Percentiles rank a stretch among this genome's conserved stretches.
These are phyloP conservation scores for Fraxinus platypoda DNA, from an alignment of 305 asterid genomes.

Conservation along the genomic window DNA sequence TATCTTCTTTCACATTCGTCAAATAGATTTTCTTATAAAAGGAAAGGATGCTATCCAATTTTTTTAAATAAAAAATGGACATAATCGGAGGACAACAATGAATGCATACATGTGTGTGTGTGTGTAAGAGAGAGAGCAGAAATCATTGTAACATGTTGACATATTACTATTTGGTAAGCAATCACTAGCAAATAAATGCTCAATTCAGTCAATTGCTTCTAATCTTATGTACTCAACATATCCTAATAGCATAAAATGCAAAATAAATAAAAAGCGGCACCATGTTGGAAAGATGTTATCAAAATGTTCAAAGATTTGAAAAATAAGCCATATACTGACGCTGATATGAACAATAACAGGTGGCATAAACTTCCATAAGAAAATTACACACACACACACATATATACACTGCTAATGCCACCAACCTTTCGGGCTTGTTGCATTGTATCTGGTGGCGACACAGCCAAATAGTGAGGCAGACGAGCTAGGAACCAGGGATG, in stretches of 20 bases:
- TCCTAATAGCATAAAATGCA: background rate
- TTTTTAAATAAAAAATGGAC: background rate
- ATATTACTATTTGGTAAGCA: background rate
- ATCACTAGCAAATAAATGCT: background rate
- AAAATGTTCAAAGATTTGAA: background rate
- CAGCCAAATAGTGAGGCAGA: slow-evolving; percentile 81
- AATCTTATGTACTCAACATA: background rate
- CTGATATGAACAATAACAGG: background rate
- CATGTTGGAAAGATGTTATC: background rate
- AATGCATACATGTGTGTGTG: background rate
- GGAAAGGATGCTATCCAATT: background rate
- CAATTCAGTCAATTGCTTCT: background rate
- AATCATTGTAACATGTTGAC: background rate
- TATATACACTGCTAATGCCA: background rate
- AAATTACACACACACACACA: no score
- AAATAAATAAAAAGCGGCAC: background rate
- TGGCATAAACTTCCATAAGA: background rate
- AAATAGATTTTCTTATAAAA: background rate
- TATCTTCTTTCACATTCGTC: background rate
- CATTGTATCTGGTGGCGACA: slow-evolving; percentile 80
- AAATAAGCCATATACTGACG: background rate
- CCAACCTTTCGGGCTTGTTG: slow-evolving; percentile 85
- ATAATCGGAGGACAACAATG: background rate
- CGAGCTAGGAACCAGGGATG: slow-evolving; percentile 88
- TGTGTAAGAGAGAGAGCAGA: background rate